phyloP scores from a whole-genome alignment of 176 grass and related monocot genomes.

The Elaeis guineensis region DNA sequence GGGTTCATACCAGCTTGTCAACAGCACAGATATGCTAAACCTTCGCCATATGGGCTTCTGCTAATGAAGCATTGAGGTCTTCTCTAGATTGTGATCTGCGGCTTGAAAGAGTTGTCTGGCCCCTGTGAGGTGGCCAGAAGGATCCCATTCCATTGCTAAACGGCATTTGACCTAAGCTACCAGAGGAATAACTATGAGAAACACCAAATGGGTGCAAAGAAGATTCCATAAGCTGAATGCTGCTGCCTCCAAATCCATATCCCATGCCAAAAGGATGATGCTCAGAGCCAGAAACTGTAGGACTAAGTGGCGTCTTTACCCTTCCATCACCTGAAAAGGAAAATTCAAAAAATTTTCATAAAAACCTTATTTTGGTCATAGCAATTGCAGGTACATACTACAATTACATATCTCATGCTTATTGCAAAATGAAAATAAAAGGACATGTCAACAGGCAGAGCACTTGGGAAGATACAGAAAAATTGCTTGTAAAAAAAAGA shows the following conservation, averaged over 20 bases:
- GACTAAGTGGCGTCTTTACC: slow-evolving; percentile 80
- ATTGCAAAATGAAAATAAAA: too few relatives aligned
- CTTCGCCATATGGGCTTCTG: slow-evolving; percentile 70
- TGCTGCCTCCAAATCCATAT: slow-evolving; percentile 65
- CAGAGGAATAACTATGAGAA: slow-evolving; percentile 89
- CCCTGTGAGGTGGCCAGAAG: slow-evolving; percentile 46
- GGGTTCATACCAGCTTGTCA: neutral
- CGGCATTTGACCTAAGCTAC: slow-evolving; percentile 93
- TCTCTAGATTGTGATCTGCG: slow-evolving; percentile 91
- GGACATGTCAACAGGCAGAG: too few relatives aligned
- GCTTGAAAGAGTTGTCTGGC: slow-evolving; percentile 86
- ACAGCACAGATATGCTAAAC: slow-evolving; percentile 24
- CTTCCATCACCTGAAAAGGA: slow-evolving; percentile 52
- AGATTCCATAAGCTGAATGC: slow-evolving; percentile 63
- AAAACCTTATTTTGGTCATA: too few relatives aligned
- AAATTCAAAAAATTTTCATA: slow-evolving; percentile 3
- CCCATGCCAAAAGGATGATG: slow-evolving; percentile 71
- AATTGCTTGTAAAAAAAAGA: too few relatives aligned
- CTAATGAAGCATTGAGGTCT: slow-evolving; percentile 73
- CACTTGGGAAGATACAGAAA: too few relatives aligned
- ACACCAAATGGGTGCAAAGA: slow-evolving; percentile 52
- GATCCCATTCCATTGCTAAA: slow-evolving; percentile 45
- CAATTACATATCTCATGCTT: too few relatives aligned
- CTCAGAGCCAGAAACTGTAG: slow-evolving; percentile 70
- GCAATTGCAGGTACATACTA: too few relatives aligned